These are phyloP conservation scores for Aspergillus alliaceus DNA, from an alignment of 2,329 filamentous ascomycete genomes.

Conservation along the genomic window DNA sequence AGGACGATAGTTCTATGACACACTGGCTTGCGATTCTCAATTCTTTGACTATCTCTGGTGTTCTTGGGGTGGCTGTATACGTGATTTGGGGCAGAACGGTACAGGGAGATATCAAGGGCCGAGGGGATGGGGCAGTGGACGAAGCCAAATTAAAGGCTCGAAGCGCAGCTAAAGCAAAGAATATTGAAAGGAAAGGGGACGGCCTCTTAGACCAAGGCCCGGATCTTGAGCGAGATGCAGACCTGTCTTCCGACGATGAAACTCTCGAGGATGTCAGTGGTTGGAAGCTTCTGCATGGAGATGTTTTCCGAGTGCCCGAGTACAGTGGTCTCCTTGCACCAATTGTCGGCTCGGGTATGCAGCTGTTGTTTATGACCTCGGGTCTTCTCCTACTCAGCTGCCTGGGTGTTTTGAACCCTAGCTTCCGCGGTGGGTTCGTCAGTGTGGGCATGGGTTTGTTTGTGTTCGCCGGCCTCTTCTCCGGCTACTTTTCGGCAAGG, in stretches of 20 bases:
- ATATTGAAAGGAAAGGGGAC: constrained; percentile 56
- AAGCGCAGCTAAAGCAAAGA: constrained; percentile 36
- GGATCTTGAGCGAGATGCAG: constrained; percentile 54
- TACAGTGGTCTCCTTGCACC: constrained; percentile 74
- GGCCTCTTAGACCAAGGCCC: constrained; percentile 60
- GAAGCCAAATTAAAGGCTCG: constrained; percentile 61
- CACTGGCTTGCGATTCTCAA: constrained; percentile 90
- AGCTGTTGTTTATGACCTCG: constrained; percentile 77
- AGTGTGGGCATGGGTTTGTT: constrained; percentile 82
- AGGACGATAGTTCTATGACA: constrained; percentile 76
- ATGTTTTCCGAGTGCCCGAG: constrained; percentile 75
- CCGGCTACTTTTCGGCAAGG: constrained; percentile 81
- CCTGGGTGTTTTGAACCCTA: constrained; percentile 77
- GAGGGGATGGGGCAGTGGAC: constrained; percentile 65
- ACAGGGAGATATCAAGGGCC: constrained; percentile 73
- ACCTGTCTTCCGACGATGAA: constrained; percentile 68
- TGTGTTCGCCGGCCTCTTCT: constrained; percentile 78
- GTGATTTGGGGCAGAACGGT: constrained; percentile 80
- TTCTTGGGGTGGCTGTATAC: constrained; percentile 75
- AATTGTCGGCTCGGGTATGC: constrained; percentile 80
- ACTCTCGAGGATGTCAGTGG: constrained; percentile 76
- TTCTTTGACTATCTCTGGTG: constrained; percentile 77
- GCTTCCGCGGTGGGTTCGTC: constrained; percentile 85
- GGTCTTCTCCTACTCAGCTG: constrained; percentile 72
- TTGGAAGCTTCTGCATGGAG: constrained; percentile 86